Conservation (phyloP, 208 protist species). For the Angomonas deanei region DNA sequence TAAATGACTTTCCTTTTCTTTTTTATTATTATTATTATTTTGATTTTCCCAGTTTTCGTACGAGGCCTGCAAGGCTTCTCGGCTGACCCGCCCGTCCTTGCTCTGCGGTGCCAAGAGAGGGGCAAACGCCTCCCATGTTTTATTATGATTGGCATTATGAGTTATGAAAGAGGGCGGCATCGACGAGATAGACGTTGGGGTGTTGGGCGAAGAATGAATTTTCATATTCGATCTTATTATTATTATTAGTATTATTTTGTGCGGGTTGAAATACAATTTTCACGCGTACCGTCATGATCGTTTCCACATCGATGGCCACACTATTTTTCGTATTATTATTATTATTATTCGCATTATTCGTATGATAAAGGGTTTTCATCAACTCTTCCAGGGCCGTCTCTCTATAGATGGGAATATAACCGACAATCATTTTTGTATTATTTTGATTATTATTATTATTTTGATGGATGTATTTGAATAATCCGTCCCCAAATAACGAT, state of each 20-base stretch:
- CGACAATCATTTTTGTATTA: no score
- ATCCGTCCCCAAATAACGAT: constrained; percentile 28
- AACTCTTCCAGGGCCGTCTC: no score
- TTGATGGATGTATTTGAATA: constrained; percentile 13
- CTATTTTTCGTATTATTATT: background rate
- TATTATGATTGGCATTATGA: background rate
- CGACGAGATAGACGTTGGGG: constrained; percentile 21
- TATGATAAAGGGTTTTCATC: constrained; percentile 4
- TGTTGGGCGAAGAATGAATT: constrained; percentile 15
- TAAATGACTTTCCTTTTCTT: background rate
- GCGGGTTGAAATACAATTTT: background rate
- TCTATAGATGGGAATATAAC: no score
- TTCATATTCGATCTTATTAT: background rate
- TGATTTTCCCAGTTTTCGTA: background rate
- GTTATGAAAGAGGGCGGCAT: constrained; percentile 13
- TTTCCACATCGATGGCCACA: constrained; percentile 12
- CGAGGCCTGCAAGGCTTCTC: background rate
- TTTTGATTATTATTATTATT: background rate
- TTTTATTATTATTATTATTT: background rate
- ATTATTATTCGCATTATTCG: background rate
- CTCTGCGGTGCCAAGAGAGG: background rate
- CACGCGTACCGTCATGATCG: constrained; percentile 9
- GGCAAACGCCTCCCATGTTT: background rate
- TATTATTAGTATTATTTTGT: background rate
- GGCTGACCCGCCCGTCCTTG: background rate